phyloP scores from a whole-genome alignment of 352 stramenopile species.

The Discostella stelligera region DNA sequence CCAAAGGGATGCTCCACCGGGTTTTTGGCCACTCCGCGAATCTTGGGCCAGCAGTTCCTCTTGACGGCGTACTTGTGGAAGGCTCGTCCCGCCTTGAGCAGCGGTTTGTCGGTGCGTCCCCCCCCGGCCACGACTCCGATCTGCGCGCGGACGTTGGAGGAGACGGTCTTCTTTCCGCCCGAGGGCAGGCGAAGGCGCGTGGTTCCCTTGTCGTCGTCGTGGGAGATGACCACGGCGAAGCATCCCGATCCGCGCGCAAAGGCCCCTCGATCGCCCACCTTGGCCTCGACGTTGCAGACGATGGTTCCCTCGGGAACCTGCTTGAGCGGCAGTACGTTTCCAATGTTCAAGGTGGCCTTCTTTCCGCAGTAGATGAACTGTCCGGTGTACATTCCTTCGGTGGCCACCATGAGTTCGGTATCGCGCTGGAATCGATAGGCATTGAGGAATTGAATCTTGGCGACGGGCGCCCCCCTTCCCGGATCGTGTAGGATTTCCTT shows the following conservation, averaged over 20 bases:
- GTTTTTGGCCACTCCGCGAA: slow-evolving; percentile 99
- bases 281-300: slow-evolving; percentile 97
- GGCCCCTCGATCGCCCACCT: slow-evolving; percentile 92
- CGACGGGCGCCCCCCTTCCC: slow-evolving; percentile 94
- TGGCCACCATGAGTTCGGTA: slow-evolving; percentile 94
- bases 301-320: slow-evolving; percentile 98
- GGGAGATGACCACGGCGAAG: slow-evolving; percentile 97
- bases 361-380: slow-evolving; percentile 98
- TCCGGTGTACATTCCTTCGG: slow-evolving; percentile 98
- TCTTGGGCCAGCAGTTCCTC: slow-evolving; percentile 98
- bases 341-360: slow-evolving; percentile 92
- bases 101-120: slow-evolving; percentile 98
- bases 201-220: slow-evolving; percentile 98
- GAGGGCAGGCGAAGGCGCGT: slow-evolving; percentile 91
- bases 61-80: slow-evolving; percentile 99
- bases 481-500: slow-evolving; percentile 99
- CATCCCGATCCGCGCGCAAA: slow-evolving; percentile 95
- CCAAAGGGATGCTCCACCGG: slow-evolving; percentile 98
- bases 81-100: slow-evolving; percentile 95
- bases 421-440: slow-evolving; percentile 88
- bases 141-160: slow-evolving; percentile 91
- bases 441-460: slow-evolving; percentile 90
- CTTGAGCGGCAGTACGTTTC: slow-evolving; percentile 96
- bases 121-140: slow-evolving; percentile 96
- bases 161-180: slow-evolving; percentile 96